Percentiles rank a stretch among this genome's conserved stretches.
phyloP scores from a whole-genome alignment of 768 basidiomycete genomes.

The Bullera alba region DNA sequence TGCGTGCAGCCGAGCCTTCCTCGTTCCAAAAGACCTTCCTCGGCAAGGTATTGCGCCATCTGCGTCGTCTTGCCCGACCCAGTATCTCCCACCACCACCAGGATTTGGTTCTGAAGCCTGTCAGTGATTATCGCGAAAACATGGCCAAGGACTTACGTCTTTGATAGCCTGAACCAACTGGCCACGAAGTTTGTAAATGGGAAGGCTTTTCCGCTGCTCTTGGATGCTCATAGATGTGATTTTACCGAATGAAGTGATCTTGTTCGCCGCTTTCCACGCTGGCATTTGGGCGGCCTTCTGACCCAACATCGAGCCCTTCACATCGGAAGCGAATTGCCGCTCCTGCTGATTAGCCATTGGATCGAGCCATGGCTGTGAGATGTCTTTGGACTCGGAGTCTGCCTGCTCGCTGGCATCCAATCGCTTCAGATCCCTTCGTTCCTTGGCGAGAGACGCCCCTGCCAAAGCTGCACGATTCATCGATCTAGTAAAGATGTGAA shows the following conservation, averaged over 20 bases:
- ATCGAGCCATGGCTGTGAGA: slow-evolving; percentile 94
- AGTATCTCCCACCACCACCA: slow-evolving; percentile 97
- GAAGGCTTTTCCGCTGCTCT: slow-evolving; percentile 82
- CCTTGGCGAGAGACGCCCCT: slow-evolving; percentile 87
- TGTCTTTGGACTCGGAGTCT: slow-evolving; percentile 88
- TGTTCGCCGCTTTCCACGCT: slow-evolving; percentile 85
- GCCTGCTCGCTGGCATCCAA: slow-evolving; percentile 91
- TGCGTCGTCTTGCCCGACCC: slow-evolving; percentile 99
- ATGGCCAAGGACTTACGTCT: slow-evolving; percentile 56
- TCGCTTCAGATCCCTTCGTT: slow-evolving; percentile 85
- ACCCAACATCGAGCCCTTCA: slow-evolving; percentile 62
- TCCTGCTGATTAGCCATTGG: slow-evolving; percentile 89
- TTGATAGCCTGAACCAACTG: slow-evolving; percentile 80
- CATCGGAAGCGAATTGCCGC: slow-evolving; percentile 84
- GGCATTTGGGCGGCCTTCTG: slow-evolving; percentile 68
- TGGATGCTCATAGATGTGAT: slow-evolving; percentile 83
- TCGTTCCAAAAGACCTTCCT: slow-evolving; percentile 82
- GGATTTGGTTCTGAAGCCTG: slow-evolving; percentile 71
- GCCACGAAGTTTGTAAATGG: slow-evolving; percentile 91
- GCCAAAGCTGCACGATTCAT: slow-evolving; percentile 90
- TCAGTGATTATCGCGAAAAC: no score
- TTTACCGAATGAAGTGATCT: slow-evolving; percentile 91
- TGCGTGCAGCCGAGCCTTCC: slow-evolving; percentile 95
- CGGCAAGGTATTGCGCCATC: slow-evolving; percentile 97
- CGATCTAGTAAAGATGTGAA: no score